Percentiles rank a stretch among this genome's conserved stretches.
Evolutionary conservation across 208 protist species (phyloP).

Genomic region (Leishmania mexicana): DNA sequence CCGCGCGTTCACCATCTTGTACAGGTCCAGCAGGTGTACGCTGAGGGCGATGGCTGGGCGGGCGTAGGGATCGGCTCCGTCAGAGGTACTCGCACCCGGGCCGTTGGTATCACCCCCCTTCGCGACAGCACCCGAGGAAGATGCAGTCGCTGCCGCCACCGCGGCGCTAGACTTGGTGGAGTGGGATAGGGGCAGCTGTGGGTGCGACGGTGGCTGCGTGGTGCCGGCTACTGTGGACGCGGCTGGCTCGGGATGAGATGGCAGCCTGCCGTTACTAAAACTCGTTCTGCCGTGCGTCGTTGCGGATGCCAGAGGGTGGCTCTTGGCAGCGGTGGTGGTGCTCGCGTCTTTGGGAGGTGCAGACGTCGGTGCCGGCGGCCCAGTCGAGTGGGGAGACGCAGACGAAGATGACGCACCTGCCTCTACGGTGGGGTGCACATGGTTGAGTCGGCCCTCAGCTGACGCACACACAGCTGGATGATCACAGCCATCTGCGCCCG

Average conservation of each 20-base stretch:
- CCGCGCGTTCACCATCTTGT: conserved; percentile 76
- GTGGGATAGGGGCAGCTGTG: not conserved
- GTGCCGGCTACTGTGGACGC: not conserved
- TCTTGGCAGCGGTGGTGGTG: not conserved
- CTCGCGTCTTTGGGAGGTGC: not conserved
- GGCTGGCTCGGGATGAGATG: not conserved
- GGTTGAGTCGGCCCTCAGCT: not conserved
- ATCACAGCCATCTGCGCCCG: not conserved
- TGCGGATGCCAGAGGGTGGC: not conserved
- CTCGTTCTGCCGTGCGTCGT: not conserved
- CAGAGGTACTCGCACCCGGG: not conserved
- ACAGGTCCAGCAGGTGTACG: conserved; percentile 55
- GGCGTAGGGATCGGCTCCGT: conserved; percentile 6
- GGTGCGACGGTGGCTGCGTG: not conserved
- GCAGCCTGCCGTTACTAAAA: not conserved
- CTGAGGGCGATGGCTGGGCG: conserved; percentile 57
- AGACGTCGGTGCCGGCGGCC: not conserved
- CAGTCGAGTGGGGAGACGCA: not conserved
- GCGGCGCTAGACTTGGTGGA: not conserved
- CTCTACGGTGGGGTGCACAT: not conserved
- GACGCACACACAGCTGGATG: not conserved
- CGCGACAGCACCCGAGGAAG: not conserved
- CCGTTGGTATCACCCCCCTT: not conserved
- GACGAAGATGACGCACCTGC: not conserved
- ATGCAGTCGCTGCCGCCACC: not conserved